phyloP scores from a whole-genome alignment of 106 monocot species.

The Vanilla planifolia region DNA sequence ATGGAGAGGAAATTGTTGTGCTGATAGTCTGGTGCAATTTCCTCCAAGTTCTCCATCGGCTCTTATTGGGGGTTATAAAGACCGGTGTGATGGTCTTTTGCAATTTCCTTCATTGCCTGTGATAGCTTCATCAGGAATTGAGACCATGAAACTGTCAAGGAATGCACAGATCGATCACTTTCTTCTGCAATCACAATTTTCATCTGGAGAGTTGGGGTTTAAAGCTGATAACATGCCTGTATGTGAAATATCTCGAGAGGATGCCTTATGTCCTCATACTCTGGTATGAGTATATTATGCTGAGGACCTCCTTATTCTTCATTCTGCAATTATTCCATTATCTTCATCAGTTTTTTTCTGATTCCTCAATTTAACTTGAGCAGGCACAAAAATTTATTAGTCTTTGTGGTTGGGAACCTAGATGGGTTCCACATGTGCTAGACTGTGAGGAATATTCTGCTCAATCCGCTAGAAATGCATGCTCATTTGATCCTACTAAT shows the following conservation, averaged over 20 bases:
- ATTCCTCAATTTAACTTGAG: background rate
- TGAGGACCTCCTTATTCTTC: too few species aligned
- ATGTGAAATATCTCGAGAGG: conserved; percentile 27
- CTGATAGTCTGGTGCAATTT: conserved; percentile 87
- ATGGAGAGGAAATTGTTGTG: conserved; percentile 87
- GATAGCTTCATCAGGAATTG: conserved; percentile 61
- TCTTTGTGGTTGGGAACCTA: conserved; percentile 93
- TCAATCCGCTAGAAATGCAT: conserved; percentile 65
- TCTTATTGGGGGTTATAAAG: conserved; percentile 84
- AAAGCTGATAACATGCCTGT: conserved; percentile 37
- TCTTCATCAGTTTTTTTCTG: too few species aligned
- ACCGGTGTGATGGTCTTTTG: conserved; percentile 81
- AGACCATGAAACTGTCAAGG: conserved; percentile 62
- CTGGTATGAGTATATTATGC: too few species aligned
- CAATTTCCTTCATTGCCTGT: conserved; percentile 71
- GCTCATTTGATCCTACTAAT: conserved; percentile 32
- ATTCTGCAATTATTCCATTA: background rate
- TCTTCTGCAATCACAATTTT: conserved; percentile 45
- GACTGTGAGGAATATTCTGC: conserved; percentile 92
- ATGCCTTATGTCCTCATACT: conserved; percentile 35
- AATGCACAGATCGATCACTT: conserved; percentile 60
- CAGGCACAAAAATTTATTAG: conserved; percentile 88
- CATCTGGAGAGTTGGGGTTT: conserved; percentile 40
- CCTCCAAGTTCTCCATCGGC: conserved; percentile 63
- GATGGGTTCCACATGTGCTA: conserved; percentile 89